These are phyloP conservation scores for Brasenia schreberi DNA, from an alignment of 164 flowering plant genomes.

Conservation along the genomic window DNA sequence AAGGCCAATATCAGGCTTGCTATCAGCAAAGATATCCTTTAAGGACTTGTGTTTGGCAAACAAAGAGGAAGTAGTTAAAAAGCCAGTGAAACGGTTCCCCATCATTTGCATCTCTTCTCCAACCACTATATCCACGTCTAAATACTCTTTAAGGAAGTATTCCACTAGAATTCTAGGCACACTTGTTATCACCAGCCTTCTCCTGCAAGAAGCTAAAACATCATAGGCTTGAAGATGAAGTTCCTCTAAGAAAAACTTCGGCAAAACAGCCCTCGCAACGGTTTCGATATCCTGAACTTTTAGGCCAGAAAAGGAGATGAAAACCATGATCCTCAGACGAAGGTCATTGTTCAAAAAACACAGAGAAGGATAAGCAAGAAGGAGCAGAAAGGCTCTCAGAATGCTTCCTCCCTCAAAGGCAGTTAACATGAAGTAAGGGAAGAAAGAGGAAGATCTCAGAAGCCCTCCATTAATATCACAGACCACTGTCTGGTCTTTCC, in stretches of 20 bases:
- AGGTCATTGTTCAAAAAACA: constrained; percentile 27
- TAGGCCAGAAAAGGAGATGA: constrained; percentile 68
- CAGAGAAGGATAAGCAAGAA: constrained; percentile 34
- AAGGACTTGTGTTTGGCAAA: constrained; percentile 55
- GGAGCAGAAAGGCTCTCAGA: constrained; percentile 50
- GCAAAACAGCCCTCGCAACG: constrained; percentile 62
- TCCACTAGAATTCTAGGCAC: constrained; percentile 83
- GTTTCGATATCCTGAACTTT: constrained; percentile 34
- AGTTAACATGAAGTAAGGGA: constrained; percentile 87
- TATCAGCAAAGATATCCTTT: constrained; percentile 43
- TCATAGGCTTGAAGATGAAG: constrained; percentile 43
- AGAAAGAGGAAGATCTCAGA: constrained; percentile 39
- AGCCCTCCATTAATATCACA: constrained; percentile 50
- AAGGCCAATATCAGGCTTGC: constrained; percentile 59
- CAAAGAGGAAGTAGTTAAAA: constrained; percentile 33
- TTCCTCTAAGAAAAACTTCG: constrained; percentile 73
- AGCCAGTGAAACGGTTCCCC: constrained; percentile 42
- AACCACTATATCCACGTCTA: constrained; percentile 39
- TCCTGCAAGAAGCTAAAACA: constrained; percentile 26
- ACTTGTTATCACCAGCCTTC: constrained; percentile 39
- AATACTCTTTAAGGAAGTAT: constrained; percentile 56
- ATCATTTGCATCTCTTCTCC: constrained; percentile 55
- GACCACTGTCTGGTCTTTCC: constrained; percentile 26
- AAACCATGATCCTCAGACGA: constrained; percentile 44
- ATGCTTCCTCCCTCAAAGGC: constrained; percentile 81